Percentiles rank a stretch among this genome's conserved stretches.
Evolutionary conservation across 805 yeast species (phyloP).

Genomic region (Komagataella populi): DNA sequence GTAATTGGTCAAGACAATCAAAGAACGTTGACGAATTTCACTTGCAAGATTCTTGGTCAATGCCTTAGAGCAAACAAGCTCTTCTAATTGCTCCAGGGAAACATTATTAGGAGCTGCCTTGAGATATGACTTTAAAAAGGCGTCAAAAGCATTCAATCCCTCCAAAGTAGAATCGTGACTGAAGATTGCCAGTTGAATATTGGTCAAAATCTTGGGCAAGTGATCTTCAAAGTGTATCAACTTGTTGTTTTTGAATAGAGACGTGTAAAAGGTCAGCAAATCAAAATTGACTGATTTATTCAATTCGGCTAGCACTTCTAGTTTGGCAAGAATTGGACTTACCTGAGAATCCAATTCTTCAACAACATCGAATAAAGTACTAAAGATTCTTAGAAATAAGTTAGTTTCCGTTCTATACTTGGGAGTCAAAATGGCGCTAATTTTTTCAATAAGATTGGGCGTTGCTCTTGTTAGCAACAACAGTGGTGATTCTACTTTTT

Average conservation of each 20-base stretch:
- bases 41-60: constrained; percentile 16
- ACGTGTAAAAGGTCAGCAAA: constrained; percentile 20
- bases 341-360: constrained; percentile 11
- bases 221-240: constrained; percentile 16
- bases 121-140: constrained; percentile 7
- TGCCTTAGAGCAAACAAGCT: constrained; percentile 8
- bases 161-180: constrained; percentile 19
- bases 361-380: constrained; percentile 13
- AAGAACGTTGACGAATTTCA: constrained; percentile 17
- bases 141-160: constrained; percentile 10
- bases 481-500: not conserved
- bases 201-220: constrained; percentile 9
- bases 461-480: not conserved
- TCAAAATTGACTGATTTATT: constrained; percentile 17
- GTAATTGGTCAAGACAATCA: constrained; percentile 2
- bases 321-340: constrained; percentile 7
- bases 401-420: constrained; percentile 4
- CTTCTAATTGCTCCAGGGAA: not conserved
- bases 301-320: constrained; percentile 8
- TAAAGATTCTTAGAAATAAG: constrained; percentile 11
- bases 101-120: not conserved
- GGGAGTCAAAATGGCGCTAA: constrained; percentile 3
- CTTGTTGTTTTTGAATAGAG: constrained; percentile 17
- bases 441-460: not conserved
- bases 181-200: constrained; percentile 9